These are phyloP conservation scores for Apiospora koreana DNA, from an alignment of 2,329 filamentous ascomycete genomes.

Conservation along the genomic window DNA sequence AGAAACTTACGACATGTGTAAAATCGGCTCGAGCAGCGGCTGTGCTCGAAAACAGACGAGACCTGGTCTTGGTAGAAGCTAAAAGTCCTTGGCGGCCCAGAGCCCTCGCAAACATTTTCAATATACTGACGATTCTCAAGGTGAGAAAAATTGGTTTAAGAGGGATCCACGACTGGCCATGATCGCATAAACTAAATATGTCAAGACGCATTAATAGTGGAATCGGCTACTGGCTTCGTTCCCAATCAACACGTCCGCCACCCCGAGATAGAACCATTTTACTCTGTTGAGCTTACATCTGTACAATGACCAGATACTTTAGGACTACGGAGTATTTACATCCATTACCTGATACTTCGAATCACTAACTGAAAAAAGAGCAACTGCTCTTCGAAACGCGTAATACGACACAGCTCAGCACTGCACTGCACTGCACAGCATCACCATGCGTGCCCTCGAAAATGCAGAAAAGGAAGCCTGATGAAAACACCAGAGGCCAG, in stretches of 20 bases:
- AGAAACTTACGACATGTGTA: slow-evolving; percentile 36
- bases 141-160: background rate
- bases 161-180: background rate
- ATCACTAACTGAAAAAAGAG: background rate
- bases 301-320: background rate
- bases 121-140: slow-evolving; percentile 1
- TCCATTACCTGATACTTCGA: background rate
- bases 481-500: background rate
- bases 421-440: background rate
- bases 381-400: background rate
- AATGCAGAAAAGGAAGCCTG: background rate
- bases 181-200: background rate
- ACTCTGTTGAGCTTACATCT: background rate
- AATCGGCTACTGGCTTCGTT: background rate
- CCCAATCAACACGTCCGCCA: background rate
- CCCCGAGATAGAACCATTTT: background rate
- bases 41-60: slow-evolving; percentile 30
- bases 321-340: background rate
- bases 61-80: background rate
- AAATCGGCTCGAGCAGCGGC: slow-evolving; percentile 32
- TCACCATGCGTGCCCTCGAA: background rate
- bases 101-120: slow-evolving; percentile 14
- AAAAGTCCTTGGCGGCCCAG: slow-evolving; percentile 12
- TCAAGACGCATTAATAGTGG: background rate
- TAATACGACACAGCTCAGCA: background rate